Base-by-base conservation (phyloP, 2,329 filamentous ascomycete species). In the Cyphellophora europaea region DNA sequence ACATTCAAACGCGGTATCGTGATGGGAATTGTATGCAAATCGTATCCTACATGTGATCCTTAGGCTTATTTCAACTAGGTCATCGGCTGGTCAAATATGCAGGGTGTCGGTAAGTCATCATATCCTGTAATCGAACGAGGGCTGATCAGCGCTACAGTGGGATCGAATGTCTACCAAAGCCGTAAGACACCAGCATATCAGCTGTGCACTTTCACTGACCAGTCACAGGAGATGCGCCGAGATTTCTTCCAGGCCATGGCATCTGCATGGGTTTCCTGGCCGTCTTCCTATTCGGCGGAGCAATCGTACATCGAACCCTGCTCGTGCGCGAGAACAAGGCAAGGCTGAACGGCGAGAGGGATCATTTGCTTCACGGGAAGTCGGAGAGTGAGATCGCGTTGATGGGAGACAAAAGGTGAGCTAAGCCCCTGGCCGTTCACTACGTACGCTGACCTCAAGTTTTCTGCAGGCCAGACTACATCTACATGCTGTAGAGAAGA, bases 31-130 rank as follows among this genome's bases (percentile, higher is more conserved):
- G 81, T n/a, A n/a, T n/a, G n/a, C n/a, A n/a, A n/a, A n/a, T n/a
- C n/a, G n/a, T n/a, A n/a, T n/a, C n/a, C n/a, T n/a, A n/a, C n/a
- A n/a, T n/a, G n/a, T n/a, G n/a, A n/a, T n/a, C n/a, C n/a, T n/a
- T n/a, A n/a, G n/a, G n/a, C n/a, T n/a, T n/a, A n/a, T n/a, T n/a
- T n/a, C n/a, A n/a, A n/a, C n/a, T n/a, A n/a, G n/a, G n/a, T 93
- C 34, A 91, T 95, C 41, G 87, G 82, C 13, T 93, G 85, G 84
- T 87, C 87, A 18, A 94, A 95, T 53, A 63, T 95, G 29, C 93
- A 93, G 53, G 87, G 88, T 23, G 74, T 94, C 15, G 80, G 93
- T 41, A 58, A 56, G 3, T 63, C 57, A 6, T 5, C 27, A 13
- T 27, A 11, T 25, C 6, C 17, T 5, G 11, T 11, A 4, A 6